phyloP scores from a whole-genome alignment of 75 land plant genomes.

The Pinus albicaulis region DNA sequence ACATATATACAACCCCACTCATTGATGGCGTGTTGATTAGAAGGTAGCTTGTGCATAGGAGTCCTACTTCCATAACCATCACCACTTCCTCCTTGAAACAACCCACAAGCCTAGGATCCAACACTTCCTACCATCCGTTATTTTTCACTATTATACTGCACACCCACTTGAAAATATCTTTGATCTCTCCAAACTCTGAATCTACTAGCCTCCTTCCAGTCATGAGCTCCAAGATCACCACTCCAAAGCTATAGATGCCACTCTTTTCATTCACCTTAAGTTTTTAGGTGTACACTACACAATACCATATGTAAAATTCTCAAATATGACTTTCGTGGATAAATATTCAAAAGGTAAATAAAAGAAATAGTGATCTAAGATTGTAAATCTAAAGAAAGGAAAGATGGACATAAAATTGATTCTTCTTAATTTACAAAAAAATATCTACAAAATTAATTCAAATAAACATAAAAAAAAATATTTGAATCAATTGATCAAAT shows the following conservation, averaged over 20 bases:
- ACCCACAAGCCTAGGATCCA: slow-evolving; percentile 66
- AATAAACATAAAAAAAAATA: not conserved
- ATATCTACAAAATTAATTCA: no score
- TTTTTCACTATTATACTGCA: slow-evolving; percentile 24
- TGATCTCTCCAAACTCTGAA: slow-evolving; percentile 16
- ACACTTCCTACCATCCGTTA: slow-evolving; percentile 45
- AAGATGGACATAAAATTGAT: no score
- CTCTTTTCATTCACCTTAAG: slow-evolving; percentile 33
- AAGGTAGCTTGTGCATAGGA: slow-evolving; percentile 69
- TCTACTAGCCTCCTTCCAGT: slow-evolving; percentile 31
- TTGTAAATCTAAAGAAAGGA: no score
- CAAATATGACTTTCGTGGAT: no score
- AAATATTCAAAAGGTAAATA: not conserved
- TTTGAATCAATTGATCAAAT: not conserved
- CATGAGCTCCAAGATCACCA: slow-evolving; percentile 31
- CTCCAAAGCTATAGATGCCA: no score
- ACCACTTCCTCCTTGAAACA: no score
- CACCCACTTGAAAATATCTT: slow-evolving; percentile 24
- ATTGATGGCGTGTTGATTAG: slow-evolving; percentile 77
- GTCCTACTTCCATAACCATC: no score
- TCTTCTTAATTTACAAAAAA: no score
- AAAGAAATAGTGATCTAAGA: no score
- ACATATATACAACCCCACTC: slow-evolving; percentile 73
- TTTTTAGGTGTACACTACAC: slow-evolving; percentile 28
- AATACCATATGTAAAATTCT: no score